Base-by-base conservation (phyloP, 495 filamentous ascomycete species). In the Aspergillus incahuasiensis region DNA sequence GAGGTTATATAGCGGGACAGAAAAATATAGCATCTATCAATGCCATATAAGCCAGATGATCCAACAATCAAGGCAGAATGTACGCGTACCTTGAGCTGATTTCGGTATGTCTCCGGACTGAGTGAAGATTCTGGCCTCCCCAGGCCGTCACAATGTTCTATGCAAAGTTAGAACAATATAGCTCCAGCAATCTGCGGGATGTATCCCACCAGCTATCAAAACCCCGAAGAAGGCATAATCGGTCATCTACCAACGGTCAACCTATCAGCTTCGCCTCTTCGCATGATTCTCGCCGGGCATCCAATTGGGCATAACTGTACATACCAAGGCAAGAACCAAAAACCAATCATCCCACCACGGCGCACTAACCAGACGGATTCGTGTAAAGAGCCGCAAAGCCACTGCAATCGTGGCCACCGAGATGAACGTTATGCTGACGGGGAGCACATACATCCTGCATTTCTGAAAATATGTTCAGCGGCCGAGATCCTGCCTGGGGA, bases 1-100 rank as follows among this genome's bases (percentile, higher is more conserved):
- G 34, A 73, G 58, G 48, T 75, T 75, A 63, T 77, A 77, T 48
- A 77, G 64, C 3, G 72, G 68, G 15, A 74, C 51, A 0, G 71
- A 68, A 28, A 72, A 48, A 65, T 66, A 75, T 9, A 74, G 65
- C 16, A 58, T 66, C 73, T 77, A 24, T 1, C 13, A 7, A n/a
- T n/a, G n/a, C n/a, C n/a, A n/a, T n/a, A n/a, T n/a, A n/a, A n/a
- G n/a, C n/a, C n/a, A n/a, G n/a, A 5, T 58, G 8, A 6, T 54
- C 12, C 19, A 12, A 6, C 21, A 18, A 5, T 9, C 15, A 7
- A 22, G 19, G 38, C 1, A 35, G 32, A 5, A n/a, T 25, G 1
- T 20, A n/a, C 6, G 1, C 38, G 39, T 62, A 63, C 61, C 53
- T 60, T 66, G 25, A 59, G 51, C 28, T 63, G 61, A 7, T 24